phyloP scores from a whole-genome alignment of 768 basidiomycete genomes.

The Leucogyrophana mollusca region DNA sequence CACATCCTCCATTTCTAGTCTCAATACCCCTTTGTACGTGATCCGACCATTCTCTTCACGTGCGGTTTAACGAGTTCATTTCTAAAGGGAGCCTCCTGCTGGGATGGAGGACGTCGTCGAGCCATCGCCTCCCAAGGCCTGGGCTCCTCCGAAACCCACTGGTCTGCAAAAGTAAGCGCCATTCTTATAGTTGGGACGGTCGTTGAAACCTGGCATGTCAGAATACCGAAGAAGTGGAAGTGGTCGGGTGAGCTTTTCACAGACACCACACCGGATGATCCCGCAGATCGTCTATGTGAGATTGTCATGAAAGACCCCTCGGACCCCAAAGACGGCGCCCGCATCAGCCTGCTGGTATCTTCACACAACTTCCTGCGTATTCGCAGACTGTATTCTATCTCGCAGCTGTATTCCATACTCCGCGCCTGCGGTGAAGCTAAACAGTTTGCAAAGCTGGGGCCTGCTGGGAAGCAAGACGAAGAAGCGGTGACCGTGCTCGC shows the following conservation, averaged over 20 bases:
- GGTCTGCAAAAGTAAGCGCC: slow-evolving; percentile 27
- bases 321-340: slow-evolving; percentile 40
- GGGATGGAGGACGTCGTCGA: background rate
- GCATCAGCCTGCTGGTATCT: slow-evolving; percentile 48
- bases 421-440: slow-evolving; percentile 47
- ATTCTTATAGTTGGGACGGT: background rate
- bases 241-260: slow-evolving; percentile 61
- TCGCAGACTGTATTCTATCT: slow-evolving; percentile 45
- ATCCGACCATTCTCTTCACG: background rate
- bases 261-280: slow-evolving; percentile 31
- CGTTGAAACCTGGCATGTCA: slow-evolving; percentile 20
- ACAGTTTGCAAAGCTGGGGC: slow-evolving; percentile 52
- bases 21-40: slow-evolving; percentile 24
- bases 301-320: slow-evolving; percentile 46
- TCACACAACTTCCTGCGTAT: slow-evolving; percentile 42
- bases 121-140: background rate
- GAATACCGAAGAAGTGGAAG: slow-evolving; percentile 61
- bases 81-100: slow-evolving; percentile 14
- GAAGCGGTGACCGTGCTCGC: slow-evolving; percentile 40
- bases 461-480: slow-evolving; percentile 38
- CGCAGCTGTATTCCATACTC: slow-evolving; percentile 47
- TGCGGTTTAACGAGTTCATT: background rate
- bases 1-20: slow-evolving; percentile 10
- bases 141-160: slow-evolving; percentile 12
- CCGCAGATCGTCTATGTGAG: slow-evolving; percentile 47